These are phyloP conservation scores for Hamigera avellanea DNA, from an alignment of 495 filamentous ascomycete genomes.

Conservation along the genomic window DNA sequence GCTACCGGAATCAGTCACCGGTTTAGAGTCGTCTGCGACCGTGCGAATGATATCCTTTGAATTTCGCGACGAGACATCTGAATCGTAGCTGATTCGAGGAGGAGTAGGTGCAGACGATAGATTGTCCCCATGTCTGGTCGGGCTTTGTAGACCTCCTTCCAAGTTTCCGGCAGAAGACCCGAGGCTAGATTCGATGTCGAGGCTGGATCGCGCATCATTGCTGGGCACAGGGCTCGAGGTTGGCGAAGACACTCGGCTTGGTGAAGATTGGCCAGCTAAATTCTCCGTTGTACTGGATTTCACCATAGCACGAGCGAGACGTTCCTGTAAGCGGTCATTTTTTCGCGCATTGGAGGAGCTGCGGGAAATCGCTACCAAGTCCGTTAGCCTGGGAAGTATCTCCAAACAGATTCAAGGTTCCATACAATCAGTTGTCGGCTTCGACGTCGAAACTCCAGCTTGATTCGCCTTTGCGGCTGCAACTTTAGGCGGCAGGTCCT, in stretches of 20 bases:
- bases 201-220: conserved; percentile 24
- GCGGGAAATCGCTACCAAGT: conserved; percentile 34
- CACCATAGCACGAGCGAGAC: conserved; percentile 58
- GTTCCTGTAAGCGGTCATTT: conserved; percentile 77
- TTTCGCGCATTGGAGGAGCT: conserved; percentile 39
- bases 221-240: conserved; percentile 24
- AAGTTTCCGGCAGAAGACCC: conserved; percentile 8
- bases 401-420: too few species aligned
- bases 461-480: conserved; percentile 11
- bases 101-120: neutral
- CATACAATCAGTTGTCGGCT: conserved; percentile 10
- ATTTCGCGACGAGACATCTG: conserved; percentile 15
- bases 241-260: conserved; percentile 20
- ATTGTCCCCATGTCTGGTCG: conserved; percentile 6
- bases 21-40: conserved; percentile 1
- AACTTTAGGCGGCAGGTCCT: conserved; percentile 24
- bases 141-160: conserved; percentile 8
- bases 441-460: neutral
- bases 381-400: conserved; percentile 8
- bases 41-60: conserved; percentile 17
- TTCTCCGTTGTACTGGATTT: conserved; percentile 23
- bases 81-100: conserved; percentile 23
- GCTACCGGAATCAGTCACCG: neutral
- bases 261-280: conserved; percentile 19
- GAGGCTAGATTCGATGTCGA: conserved; percentile 23